A percentile compares a stretch with the other conserved stretches of the same genome.
Evolutionary conservation across 768 basidiomycete species (phyloP).

Genomic region (Termitomyces sp.): DNA sequence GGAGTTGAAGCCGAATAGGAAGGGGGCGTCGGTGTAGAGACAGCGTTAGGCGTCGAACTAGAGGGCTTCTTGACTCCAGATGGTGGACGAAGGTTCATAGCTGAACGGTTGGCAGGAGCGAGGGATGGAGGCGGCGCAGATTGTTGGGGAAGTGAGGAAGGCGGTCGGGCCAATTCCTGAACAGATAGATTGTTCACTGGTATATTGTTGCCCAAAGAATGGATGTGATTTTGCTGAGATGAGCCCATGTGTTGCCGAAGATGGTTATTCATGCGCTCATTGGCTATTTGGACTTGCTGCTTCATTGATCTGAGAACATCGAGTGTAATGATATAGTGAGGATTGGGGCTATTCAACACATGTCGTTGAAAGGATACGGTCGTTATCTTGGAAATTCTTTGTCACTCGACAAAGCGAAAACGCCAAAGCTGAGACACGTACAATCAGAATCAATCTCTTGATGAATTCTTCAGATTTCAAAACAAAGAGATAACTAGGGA

Average conservation of each 20-base stretch:
- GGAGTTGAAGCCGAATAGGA: slow-evolving; percentile 37
- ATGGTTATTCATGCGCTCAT: slow-evolving; percentile 2
- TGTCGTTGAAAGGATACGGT: slow-evolving; percentile 40
- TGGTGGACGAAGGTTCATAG: slow-evolving; percentile 16
- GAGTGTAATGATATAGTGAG: slow-evolving; percentile 35
- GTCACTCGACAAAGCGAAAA: slow-evolving; percentile 2
- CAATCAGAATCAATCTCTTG: slow-evolving; percentile 48
- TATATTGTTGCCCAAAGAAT: slow-evolving; percentile 3
- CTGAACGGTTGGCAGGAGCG: slow-evolving; percentile 12
- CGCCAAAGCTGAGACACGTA: slow-evolving; percentile 25
- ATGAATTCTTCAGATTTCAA: slow-evolving; percentile 43
- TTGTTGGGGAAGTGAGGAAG: slow-evolving; percentile 17
- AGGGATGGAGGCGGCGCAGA: slow-evolving; percentile 12
- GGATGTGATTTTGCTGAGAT: slow-evolving; percentile 11
- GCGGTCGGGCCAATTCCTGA: slow-evolving; percentile 15
- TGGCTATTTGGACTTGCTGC: slow-evolving; percentile 14
- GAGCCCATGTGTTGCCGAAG: slow-evolving; percentile 16
- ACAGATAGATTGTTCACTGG: slow-evolving; percentile 1
- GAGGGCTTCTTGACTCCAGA: slow-evolving; percentile 24
- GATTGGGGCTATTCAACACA: slow-evolving; percentile 30
- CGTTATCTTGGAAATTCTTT: slow-evolving; percentile 27
- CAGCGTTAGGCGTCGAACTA: slow-evolving; percentile 13
- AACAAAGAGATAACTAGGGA: slow-evolving; percentile 41
- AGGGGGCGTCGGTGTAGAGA: slow-evolving; percentile 40
- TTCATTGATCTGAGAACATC: slow-evolving; percentile 38